Conservation (phyloP, 176 grass and related monocot species). For the Triticum urartu region DNA sequence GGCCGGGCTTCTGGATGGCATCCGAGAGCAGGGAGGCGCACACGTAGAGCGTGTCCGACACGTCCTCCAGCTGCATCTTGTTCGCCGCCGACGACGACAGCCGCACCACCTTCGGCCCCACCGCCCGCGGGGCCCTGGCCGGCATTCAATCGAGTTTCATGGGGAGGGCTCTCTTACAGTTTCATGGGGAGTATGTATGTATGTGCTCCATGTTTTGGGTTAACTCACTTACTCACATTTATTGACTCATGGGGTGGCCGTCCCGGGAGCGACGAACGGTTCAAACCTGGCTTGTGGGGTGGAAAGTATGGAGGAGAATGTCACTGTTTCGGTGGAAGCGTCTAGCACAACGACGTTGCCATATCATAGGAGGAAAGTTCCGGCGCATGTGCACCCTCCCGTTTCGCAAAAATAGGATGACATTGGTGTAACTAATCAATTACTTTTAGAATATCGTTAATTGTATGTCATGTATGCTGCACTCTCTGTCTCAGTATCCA, state of each 20-base stretch:
- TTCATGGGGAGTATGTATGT: background rate
- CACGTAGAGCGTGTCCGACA: too few species aligned
- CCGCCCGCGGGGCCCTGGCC: background rate
- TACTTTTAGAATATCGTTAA: too few species aligned
- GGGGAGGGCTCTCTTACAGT: background rate
- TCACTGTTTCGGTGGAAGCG: background rate
- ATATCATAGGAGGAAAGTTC: background rate
- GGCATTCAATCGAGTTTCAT: background rate
- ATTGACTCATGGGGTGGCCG: background rate
- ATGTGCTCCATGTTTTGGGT: background rate
- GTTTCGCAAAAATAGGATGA: too few species aligned
- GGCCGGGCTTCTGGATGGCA: too few species aligned
- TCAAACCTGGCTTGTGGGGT: background rate
- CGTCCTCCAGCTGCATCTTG: too few species aligned
- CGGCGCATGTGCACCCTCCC: too few species aligned
- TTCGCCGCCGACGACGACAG: too few species aligned
- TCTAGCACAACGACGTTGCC: background rate
- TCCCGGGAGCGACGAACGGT: background rate
- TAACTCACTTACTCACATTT: background rate
- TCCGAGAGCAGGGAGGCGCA: too few species aligned
- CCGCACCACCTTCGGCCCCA: too few species aligned
- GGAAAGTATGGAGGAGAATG: background rate
- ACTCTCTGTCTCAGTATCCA: too few species aligned
- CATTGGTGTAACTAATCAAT: too few species aligned
- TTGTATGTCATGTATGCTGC: too few species aligned